phyloP scores from a whole-genome alignment of 2,329 filamentous ascomycete species.

The Boeremia lycopersici region DNA sequence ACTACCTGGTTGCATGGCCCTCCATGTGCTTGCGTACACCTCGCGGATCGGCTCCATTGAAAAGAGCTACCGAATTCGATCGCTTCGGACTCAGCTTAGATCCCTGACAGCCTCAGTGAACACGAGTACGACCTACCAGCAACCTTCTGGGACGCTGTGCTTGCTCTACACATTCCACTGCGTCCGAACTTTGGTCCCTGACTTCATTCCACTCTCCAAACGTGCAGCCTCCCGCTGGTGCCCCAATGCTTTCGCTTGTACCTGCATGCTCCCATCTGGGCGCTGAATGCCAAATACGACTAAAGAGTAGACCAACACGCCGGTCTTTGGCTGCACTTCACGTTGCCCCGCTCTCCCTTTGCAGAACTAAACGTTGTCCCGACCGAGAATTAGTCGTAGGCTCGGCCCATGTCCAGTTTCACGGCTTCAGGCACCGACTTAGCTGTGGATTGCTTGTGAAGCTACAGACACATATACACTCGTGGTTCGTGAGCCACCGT shows the following conservation, averaged over 20 bases:
- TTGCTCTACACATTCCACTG: constrained; percentile 1
- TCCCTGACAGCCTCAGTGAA: background rate
- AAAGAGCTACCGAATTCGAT: background rate
- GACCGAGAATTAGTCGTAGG: background rate
- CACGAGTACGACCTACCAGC: constrained; percentile 13
- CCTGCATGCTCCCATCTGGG: constrained; percentile 9
- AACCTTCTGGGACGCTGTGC: background rate
- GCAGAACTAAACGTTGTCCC: background rate
- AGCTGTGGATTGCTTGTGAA: background rate
- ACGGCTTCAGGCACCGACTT: background rate
- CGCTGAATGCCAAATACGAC: background rate
- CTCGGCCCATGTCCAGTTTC: background rate
- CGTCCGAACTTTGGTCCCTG: background rate
- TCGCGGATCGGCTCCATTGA: constrained; percentile 1
- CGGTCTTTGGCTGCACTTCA: background rate
- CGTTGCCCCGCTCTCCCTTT: background rate
- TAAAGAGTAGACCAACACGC: background rate
- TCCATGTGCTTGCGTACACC: constrained; percentile 18
- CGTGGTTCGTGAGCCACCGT: background rate
- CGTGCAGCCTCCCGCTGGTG: constrained; percentile 3
- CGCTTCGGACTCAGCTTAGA: constrained; percentile 5
- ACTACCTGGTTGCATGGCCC: constrained; percentile 8
- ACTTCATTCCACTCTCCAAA: background rate
- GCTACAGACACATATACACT: background rate
- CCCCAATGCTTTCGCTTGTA: constrained; percentile 5